Conservation (phyloP, 495 filamentous ascomycete species). For the Aspergillus carlsbadensis region DNA sequence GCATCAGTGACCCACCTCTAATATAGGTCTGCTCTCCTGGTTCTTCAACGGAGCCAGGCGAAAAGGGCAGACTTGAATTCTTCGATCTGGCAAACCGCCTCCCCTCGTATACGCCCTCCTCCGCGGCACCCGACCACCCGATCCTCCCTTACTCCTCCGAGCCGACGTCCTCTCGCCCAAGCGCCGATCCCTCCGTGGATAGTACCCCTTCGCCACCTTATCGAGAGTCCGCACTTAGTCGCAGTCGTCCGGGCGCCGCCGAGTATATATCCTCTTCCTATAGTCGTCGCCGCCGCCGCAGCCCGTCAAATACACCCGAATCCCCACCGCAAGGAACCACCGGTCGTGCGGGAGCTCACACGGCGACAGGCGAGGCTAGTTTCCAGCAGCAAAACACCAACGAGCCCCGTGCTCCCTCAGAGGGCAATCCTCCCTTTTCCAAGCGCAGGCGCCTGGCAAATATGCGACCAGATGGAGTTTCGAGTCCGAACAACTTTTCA, state of each 20-base stretch:
- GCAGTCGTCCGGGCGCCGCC: slow-evolving; percentile 9
- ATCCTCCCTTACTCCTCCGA: slow-evolving; percentile 40
- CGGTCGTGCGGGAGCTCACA: slow-evolving; percentile 21
- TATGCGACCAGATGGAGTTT: slow-evolving; percentile 60
- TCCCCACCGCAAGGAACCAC: slow-evolving; percentile 20
- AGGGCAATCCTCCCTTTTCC: slow-evolving; percentile 43
- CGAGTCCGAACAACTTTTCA: slow-evolving; percentile 47
- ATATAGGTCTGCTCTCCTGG: slow-evolving; percentile 50
- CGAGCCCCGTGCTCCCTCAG: slow-evolving; percentile 27
- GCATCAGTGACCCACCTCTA: slow-evolving; percentile 29
- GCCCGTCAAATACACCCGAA: slow-evolving; percentile 25
- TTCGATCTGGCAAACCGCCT: slow-evolving; percentile 67
- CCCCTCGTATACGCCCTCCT: slow-evolving; percentile 46
- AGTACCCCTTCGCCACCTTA: slow-evolving; percentile 11
- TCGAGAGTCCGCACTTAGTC: slow-evolving; percentile 15
- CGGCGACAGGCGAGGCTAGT: slow-evolving; percentile 29
- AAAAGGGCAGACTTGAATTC: slow-evolving; percentile 45
- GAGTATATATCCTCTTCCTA: slow-evolving; percentile 10
- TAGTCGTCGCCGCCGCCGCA: slow-evolving; percentile 31
- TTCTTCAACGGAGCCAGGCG: slow-evolving; percentile 49
- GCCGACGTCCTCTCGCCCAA: slow-evolving; percentile 20
- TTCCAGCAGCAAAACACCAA: slow-evolving; percentile 24
- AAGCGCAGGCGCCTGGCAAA: slow-evolving; percentile 63
- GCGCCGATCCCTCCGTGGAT: slow-evolving; percentile 18
- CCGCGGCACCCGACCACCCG: slow-evolving; percentile 61